phyloP scores from a whole-genome alignment of 805 yeast species.

The Myxozyma vanderwaltii region DNA sequence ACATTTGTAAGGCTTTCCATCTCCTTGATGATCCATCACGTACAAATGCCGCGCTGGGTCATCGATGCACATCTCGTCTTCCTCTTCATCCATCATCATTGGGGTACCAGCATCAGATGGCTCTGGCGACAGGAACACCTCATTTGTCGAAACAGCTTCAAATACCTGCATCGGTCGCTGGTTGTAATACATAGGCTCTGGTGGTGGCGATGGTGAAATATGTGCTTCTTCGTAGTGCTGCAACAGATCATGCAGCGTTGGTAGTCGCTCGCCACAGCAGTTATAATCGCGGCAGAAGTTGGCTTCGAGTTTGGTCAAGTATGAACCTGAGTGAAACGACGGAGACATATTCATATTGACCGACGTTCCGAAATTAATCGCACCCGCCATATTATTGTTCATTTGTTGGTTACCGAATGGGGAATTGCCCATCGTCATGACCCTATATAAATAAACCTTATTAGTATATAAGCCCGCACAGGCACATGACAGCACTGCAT shows the following conservation, averaged over 20 bases:
- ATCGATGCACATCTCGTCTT: slow-evolving; percentile 80
- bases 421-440: slow-evolving; percentile 15
- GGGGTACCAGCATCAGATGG: slow-evolving; percentile 41
- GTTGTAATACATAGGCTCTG: slow-evolving; percentile 36
- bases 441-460: slow-evolving; percentile 7
- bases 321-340: slow-evolving; percentile 61
- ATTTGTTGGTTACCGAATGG: slow-evolving; percentile 22
- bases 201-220: slow-evolving; percentile 65
- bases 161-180: slow-evolving; percentile 54
- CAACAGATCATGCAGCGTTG: slow-evolving; percentile 88
- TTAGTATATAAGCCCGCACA: neutral
- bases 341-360: slow-evolving; percentile 61
- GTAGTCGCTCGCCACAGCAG: slow-evolving; percentile 91
- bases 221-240: slow-evolving; percentile 97
- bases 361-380: slow-evolving; percentile 29
- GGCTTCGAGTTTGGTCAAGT: slow-evolving; percentile 90
- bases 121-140: slow-evolving; percentile 69
- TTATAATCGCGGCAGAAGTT: slow-evolving; percentile 95
- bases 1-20: slow-evolving; percentile 92
- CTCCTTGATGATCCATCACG: slow-evolving; percentile 80
- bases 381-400: slow-evolving; percentile 12
- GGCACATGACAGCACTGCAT: neutral
- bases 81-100: slow-evolving; percentile 51
- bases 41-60: slow-evolving; percentile 95
- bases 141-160: slow-evolving; percentile 91